Percentiles rank a stretch among this genome's conserved stretches.
These are phyloP conservation scores for Tulasnella sp. DNA, from an alignment of 768 basidiomycete species.

Conservation along the genomic window DNA sequence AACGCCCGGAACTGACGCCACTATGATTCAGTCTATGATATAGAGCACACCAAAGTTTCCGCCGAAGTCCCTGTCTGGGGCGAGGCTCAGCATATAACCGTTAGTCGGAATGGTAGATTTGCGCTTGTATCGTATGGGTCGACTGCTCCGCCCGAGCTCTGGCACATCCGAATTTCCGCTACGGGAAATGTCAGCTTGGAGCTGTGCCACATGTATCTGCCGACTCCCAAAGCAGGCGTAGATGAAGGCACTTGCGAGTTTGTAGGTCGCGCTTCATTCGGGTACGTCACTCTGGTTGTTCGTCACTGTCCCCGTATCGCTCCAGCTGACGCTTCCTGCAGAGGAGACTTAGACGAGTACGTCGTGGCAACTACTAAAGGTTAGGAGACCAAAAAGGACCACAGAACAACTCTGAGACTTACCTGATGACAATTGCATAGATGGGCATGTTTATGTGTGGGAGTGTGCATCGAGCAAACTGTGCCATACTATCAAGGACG, in stretches of 20 bases:
- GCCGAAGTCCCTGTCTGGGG: slow-evolving; percentile 68
- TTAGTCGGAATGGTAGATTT: slow-evolving; percentile 51
- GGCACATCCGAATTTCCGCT: slow-evolving; percentile 51
- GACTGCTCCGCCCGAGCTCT: slow-evolving; percentile 70
- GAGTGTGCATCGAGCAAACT: slow-evolving; percentile 65
- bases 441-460: slow-evolving; percentile 80
- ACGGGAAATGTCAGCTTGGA: not conserved
- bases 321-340: not conserved
- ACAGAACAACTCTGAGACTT: not conserved
- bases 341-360: slow-evolving; percentile 64
- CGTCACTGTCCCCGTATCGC: not conserved
- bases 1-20: not conserved
- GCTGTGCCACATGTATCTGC: not conserved
- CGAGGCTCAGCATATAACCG: slow-evolving; percentile 61
- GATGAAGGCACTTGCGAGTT: slow-evolving; percentile 62
- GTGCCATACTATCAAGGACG: slow-evolving; percentile 42
- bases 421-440: slow-evolving; percentile 26
- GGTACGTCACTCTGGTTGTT: slow-evolving; percentile 27
- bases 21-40: slow-evolving; percentile 50
- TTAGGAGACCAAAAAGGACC: not conserved
- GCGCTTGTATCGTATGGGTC: slow-evolving; percentile 68
- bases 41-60: slow-evolving; percentile 53
- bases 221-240: slow-evolving; percentile 60
- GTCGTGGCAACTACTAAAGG: slow-evolving; percentile 70
- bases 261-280: slow-evolving; percentile 74